Base-by-base conservation (phyloP, 352 stramenopile species). In the Globisporangium emineosum region DNA sequence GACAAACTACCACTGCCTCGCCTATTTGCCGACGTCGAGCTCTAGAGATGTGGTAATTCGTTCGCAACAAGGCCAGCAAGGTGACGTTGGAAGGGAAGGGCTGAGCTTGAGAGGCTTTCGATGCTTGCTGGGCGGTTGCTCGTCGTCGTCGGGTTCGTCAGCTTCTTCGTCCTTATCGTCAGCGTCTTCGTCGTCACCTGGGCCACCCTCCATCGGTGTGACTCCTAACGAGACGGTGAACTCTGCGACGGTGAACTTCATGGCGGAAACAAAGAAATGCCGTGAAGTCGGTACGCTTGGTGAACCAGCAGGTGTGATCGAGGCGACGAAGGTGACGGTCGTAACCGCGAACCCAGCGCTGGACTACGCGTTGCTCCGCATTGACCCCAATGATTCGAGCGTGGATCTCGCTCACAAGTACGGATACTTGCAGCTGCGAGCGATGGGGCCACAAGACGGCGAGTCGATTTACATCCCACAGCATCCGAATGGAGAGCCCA, bases 1-100 rank as follows among this genome's bases (percentile, higher is more conserved):
- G 53, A 90, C 83, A 0, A 89, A 86, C 60, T 77, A 88, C 60
- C 80, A 90, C 66, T 92, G 83, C 65, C 69, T 92, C 56, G 70
- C 17, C 51, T 37, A 29, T 47, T 32, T 54, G n/a, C 43, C 43
- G 5, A 30, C 5, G 19, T 13, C n/a, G 10, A 50, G 12, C 13
- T 35, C 68, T 65, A 64, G 57, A 73, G 35, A 64, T 53, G 3
- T 19, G 8, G 12, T 53, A 9, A n/a, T 17, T 10, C 13, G 17
- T 7, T 27, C 10, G 52, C 54, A 57, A 12, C 45, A 13, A 30
- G n/a, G 5, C 13, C 29, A 25, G 21, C 45, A 13, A 6, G n/a
- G 0, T 29, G 9, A 7, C 10, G 10, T 8, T 29, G 4, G 21
- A 19, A 25, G 25, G 19, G 21, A 53, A 27, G 21, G 12, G 10